Evolutionary conservation across 495 filamentous ascomycete genomes (phyloP).

Genomic region (Penicillium bialowiezense): DNA sequence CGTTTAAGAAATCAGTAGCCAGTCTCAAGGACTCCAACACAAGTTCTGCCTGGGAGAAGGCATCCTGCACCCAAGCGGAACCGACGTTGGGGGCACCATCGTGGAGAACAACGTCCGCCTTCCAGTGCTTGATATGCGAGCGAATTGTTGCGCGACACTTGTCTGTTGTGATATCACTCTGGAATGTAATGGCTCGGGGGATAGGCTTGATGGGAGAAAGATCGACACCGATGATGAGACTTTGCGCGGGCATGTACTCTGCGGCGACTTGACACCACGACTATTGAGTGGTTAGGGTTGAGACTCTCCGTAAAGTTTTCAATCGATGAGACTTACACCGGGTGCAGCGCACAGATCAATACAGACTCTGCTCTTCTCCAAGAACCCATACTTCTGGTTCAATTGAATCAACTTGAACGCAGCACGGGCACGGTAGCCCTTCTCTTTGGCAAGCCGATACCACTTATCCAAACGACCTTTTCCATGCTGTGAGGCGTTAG

Average conservation of each 20-base stretch:
- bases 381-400: conserved; percentile 97
- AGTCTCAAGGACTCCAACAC: conserved; percentile 87
- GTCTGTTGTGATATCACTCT: conserved; percentile 96
- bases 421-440: conserved; percentile 92
- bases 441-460: conserved; percentile 95
- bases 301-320: not conserved
- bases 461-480: conserved; percentile 99
- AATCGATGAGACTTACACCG: conserved; percentile 59
- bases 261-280: conserved; percentile 99
- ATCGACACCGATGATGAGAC: conserved; percentile 93
- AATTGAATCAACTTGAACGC: conserved; percentile 98
- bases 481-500: conserved; percentile 61
- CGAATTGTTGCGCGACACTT: conserved; percentile 92
- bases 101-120: conserved; percentile 95
- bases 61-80: conserved; percentile 97
- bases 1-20: conserved; percentile 86
- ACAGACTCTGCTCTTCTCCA: conserved; percentile 92
- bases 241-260: conserved; percentile 87
- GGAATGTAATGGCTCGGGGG: conserved; percentile 88
- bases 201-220: conserved; percentile 95
- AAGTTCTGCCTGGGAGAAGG: conserved; percentile 96
- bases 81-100: conserved; percentile 98
- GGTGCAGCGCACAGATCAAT: conserved; percentile 97
- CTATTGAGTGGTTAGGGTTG: conserved; percentile 38
- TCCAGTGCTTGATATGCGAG: conserved; percentile 92